Base-by-base conservation (phyloP, 345 rosid species). In the Eucalyptus paniculata region DNA sequence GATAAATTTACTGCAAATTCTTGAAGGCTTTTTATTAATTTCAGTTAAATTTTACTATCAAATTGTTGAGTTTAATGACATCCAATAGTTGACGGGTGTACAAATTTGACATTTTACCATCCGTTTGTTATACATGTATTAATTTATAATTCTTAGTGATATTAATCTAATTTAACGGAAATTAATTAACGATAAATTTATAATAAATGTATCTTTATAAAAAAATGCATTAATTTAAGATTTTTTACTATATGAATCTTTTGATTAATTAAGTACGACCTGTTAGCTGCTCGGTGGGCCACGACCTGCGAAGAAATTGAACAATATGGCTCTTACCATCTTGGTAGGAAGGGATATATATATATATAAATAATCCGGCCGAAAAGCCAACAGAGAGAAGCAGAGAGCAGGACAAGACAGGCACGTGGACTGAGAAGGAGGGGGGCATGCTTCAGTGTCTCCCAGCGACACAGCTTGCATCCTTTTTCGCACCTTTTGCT, bases 31-130 rank as follows among this genome's bases (percentile, higher is more conserved):
- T 53, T 50, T 50, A 2, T 60, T 60, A 60, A 0, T 60, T 26
- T 60, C 0, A 24, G 0, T 26, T 26, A 60, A 26, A 26, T 60
- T 53, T 53, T 53, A 0, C 0, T 8, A 0, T 53, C 0, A 53
- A 53, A 21, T 51, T 21, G 1, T 21, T 21, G 24, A 53, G 10
- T 53, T 53, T 53, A 53, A 7, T 53, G 24, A 53, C 0, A 53
- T 53, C 0, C 2, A 1, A 53, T 0, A 0, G 2, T 53, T 53
- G 11, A 8, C 5, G 58, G 1, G 2, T 19, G 1, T 21, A 7
- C 0, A 53, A 53, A 8, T 53, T 8, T 53, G 8, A 53, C 0
- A 4, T 53, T 53, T 53, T 53, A 53, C 2, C 2, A 4, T 53
- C 4, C 11, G 1, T 58, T 26, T 26, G 16, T 60, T 60, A 60